phyloP scores from a whole-genome alignment of 2,329 filamentous ascomycete genomes.

The Zalaria obscura region DNA sequence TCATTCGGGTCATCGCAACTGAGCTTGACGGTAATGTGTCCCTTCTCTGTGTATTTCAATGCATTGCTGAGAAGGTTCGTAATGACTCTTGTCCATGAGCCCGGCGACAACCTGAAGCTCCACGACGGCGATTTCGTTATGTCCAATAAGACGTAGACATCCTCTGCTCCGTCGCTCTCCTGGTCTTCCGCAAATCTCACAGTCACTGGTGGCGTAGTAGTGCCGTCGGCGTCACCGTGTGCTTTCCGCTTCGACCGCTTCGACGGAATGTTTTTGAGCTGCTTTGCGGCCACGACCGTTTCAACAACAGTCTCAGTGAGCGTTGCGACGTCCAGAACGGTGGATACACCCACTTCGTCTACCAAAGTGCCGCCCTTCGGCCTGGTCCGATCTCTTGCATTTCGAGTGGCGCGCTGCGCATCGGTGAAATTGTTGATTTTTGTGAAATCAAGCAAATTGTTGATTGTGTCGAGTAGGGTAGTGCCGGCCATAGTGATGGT shows the following conservation, averaged over 20 bases:
- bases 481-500: slow-evolving; percentile 34
- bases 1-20: not conserved
- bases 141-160: slow-evolving; percentile 26
- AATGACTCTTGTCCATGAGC: slow-evolving; percentile 29
- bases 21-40: slow-evolving; percentile 19
- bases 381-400: slow-evolving; percentile 2
- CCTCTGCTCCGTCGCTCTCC: slow-evolving; percentile 1
- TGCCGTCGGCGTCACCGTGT: not conserved
- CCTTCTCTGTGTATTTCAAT: slow-evolving; percentile 29
- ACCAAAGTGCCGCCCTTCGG: slow-evolving; percentile 4
- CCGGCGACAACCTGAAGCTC: slow-evolving; percentile 26
- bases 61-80: slow-evolving; percentile 35
- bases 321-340: slow-evolving; percentile 10
- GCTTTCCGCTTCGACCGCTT: not conserved
- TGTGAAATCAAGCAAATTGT: slow-evolving; percentile 26
- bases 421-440: slow-evolving; percentile 25
- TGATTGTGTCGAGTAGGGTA: slow-evolving; percentile 35
- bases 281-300: slow-evolving; percentile 6
- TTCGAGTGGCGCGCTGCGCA: slow-evolving; percentile 1
- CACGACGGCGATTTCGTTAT: slow-evolving; percentile 22
- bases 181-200: not conserved
- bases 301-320: slow-evolving; percentile 11
- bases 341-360: slow-evolving; percentile 5
- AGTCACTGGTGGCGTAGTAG: too few species aligned
- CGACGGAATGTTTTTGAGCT: slow-evolving; percentile 1